Base-by-base conservation (phyloP, 2,329 filamentous ascomycete species). In the Botryotinia convoluta region DNA sequence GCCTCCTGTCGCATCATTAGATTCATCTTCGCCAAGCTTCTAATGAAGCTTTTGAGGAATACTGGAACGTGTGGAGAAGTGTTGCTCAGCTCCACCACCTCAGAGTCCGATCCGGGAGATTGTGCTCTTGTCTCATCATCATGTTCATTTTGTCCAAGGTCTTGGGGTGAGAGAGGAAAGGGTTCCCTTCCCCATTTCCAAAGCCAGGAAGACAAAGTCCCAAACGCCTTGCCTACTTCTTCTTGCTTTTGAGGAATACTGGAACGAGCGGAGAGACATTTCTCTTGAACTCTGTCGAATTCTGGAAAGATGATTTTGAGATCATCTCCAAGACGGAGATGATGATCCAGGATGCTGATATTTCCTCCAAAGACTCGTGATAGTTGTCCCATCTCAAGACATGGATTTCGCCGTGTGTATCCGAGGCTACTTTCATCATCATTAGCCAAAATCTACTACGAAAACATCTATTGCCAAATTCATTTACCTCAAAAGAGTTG, bases 401-500 rank as follows among this genome's bases (percentile, higher is more conserved):
- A 72, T 81, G 80, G 64, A 83, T 79, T 20, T 79, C 77, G 1
- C 81, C 79, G 57, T 72, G 77, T 80, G 16, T 77, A 48, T 74
- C 59, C 22, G 73, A 74, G 22, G 64, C 64, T 54, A 74, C 74
- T 62, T 77, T 77, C 16, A 72, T 63, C 12, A 75, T 76, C 72
- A 80, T 79, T 72, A 90, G 83, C 88, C 89, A 91, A 78, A 86
- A 89, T 14, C 87, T 89, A 72, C 83, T 86, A 4, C 88, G 84
- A 44, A 84, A 80, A 3, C 86, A 86, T 29, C 83, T 82, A 2
- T 83, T 82, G 0, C 84, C 83, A 32, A 87, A 84, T 4, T 88
- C 83, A 84, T 2, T 88, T 83, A 45, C 87, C 84, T 88, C 88
- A 91, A 74, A 90, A 82, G 74, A 91, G 86, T 78, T 91, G 89